Percentiles rank a stretch among this genome's conserved stretches.
Evolutionary conservation across 2,329 filamentous ascomycete species (phyloP).

Genomic region (Cladosporium sp.): DNA sequence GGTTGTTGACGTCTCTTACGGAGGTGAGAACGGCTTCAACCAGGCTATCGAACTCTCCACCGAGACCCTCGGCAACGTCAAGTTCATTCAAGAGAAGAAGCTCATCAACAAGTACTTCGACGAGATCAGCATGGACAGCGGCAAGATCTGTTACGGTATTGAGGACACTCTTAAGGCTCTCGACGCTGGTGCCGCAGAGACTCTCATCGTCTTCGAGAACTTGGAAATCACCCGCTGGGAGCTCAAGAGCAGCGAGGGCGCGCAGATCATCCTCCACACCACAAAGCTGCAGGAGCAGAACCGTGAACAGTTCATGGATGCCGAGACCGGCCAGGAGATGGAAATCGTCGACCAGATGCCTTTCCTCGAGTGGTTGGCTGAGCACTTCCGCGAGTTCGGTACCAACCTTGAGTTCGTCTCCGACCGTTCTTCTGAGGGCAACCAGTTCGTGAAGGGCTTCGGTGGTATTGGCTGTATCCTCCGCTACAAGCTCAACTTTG

Average conservation of each 20-base stretch:
- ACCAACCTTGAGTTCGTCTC: slow-evolving; percentile 95
- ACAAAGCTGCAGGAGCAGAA: slow-evolving; percentile 79
- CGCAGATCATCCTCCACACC: slow-evolving; percentile 75
- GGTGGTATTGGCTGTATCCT: slow-evolving; percentile 96
- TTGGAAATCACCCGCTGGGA: slow-evolving; percentile 89
- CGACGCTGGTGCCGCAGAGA: slow-evolving; percentile 92
- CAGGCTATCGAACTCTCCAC: slow-evolving; percentile 94
- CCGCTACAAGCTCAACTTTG: slow-evolving; percentile 99
- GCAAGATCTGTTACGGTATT: slow-evolving; percentile 95
- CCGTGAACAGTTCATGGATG: slow-evolving; percentile 88
- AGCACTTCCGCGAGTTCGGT: slow-evolving; percentile 97
- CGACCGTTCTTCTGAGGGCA: slow-evolving; percentile 94
- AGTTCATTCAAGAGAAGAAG: slow-evolving; percentile 99
- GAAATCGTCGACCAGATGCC: slow-evolving; percentile 81
- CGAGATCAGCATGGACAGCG: slow-evolving; percentile 96
- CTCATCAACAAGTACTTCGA: slow-evolving; percentile 98
- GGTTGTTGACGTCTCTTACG: slow-evolving; percentile 97
- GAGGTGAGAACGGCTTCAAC: slow-evolving; percentile 99
- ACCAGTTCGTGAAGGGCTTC: slow-evolving; percentile 99
- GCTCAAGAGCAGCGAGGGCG: slow-evolving; percentile 72
- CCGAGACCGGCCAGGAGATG: slow-evolving; percentile 95
- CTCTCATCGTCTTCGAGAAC: slow-evolving; percentile 94
- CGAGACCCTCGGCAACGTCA: slow-evolving; percentile 97
- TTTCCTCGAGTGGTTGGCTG: slow-evolving; percentile 99
- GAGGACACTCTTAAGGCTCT: slow-evolving; percentile 96